Base-by-base conservation (phyloP, 2,329 filamentous ascomycete genomes). In the Fusarium floridanum region DNA sequence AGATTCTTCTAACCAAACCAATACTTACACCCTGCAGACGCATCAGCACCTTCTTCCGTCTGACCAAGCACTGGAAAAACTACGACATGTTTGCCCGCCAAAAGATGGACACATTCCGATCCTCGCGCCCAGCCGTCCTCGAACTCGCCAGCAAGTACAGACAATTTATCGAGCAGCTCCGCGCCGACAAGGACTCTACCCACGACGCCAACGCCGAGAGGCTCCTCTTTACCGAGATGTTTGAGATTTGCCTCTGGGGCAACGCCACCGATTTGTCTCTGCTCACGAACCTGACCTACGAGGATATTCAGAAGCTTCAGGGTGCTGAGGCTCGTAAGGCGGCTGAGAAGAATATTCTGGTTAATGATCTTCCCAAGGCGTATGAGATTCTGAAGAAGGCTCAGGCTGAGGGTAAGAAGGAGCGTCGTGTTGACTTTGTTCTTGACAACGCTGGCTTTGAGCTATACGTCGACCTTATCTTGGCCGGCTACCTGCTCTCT, bases 401-500 rank as follows among this genome's bases (percentile, higher is more conserved):
- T 0, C 90, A 93, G 75, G 87, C 87, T 24, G 87, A 89, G 36
- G 89, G 89, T 32, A 90, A 91, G 80, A 86, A 88, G 70, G 92
- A 95, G 75, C 90, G 95, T 41, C 89, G 94, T 17, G 93, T 99
- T 3, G 97, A 99, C 79, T 96, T 99, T 74, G 93, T 99, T 3
- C 92, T 99, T 6, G 97, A 99, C 83, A 99, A 99, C 78, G 95
- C 97, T 22, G 97, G 97, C 7, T 99, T 99, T 80, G 97, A 99
- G 86, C 89, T 99, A 14, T 99, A 95, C 80, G 97, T 98, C 75
- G 97, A 99, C 80, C 88, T 99, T 11, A 92, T 98, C 67, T 89
- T 99, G 2, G 95, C 95, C 0, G 96, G 95, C 1, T 99, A 97
- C 81, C 88, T 99, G 16, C 88, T 99, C 8, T 92, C 94, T 1